phyloP scores from a whole-genome alignment of 768 basidiomycete species.

The Serendipita sp. region DNA sequence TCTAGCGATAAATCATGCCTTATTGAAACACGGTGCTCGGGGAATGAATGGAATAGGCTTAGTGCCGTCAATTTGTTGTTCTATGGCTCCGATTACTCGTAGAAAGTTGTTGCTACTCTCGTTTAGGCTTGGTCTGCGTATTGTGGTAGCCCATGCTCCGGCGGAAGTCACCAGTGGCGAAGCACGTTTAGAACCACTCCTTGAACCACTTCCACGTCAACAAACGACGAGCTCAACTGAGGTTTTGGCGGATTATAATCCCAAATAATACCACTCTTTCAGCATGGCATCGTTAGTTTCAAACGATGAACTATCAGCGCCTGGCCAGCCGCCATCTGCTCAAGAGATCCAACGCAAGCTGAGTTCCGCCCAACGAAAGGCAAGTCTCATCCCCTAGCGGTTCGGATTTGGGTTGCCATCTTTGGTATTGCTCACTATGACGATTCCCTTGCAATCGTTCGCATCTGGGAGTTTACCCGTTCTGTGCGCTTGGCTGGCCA shows the following conservation, averaged over 20 bases:
- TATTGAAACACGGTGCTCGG: too few relatives aligned
- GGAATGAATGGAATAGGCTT: too few relatives aligned
- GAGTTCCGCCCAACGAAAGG: slow-evolving; percentile 32
- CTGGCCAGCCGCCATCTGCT: slow-evolving; percentile 50
- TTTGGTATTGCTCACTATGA: background rate
- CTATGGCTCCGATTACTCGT: too few relatives aligned
- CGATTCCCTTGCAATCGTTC: background rate
- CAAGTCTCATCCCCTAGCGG: slow-evolving; percentile 13
- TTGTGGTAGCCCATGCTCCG: too few relatives aligned
- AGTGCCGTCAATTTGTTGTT: too few relatives aligned
- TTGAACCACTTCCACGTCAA: background rate
- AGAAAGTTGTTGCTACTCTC: too few relatives aligned
- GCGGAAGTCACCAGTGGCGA: too few relatives aligned
- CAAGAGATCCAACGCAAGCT: slow-evolving; percentile 80
- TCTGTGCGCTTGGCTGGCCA: too few relatives aligned
- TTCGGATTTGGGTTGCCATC: slow-evolving; percentile 6
- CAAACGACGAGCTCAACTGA: background rate
- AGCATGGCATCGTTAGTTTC: background rate
- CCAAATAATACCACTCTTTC: background rate
- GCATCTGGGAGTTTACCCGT: background rate
- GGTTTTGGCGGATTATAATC: background rate
- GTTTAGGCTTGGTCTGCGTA: too few relatives aligned
- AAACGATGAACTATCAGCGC: slow-evolving; percentile 10
- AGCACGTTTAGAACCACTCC: background rate
- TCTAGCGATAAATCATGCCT: too few relatives aligned